These are phyloP conservation scores for Podaxis rugospora DNA, from an alignment of 768 basidiomycete species.

Conservation along the genomic window DNA sequence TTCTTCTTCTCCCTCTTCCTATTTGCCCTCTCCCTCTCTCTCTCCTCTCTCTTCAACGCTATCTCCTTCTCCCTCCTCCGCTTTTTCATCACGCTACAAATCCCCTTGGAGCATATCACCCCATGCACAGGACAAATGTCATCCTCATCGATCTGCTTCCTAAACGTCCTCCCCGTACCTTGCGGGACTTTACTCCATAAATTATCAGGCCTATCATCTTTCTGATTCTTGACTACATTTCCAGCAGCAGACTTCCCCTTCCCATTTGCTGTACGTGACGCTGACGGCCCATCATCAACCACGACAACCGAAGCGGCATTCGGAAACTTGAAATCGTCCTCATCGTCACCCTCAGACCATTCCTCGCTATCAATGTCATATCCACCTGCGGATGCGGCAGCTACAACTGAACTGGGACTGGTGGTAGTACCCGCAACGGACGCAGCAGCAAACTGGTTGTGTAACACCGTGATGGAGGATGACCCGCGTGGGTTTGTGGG, in stretches of 20 bases:
- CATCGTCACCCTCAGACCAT: neutral
- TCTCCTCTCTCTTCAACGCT: neutral
- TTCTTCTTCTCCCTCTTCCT: neutral
- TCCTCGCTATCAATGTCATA: neutral
- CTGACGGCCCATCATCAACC: neutral
- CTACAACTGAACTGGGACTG: neutral
- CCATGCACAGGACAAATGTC: conserved; percentile 5
- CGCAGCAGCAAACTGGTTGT: neutral
- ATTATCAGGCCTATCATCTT: neutral
- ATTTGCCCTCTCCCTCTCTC: neutral
- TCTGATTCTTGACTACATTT: neutral
- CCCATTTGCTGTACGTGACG: neutral
- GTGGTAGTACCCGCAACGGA: neutral
- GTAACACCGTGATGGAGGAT: neutral
- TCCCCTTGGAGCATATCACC: neutral
- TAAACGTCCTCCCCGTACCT: neutral
- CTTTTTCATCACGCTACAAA: conserved; percentile 10
- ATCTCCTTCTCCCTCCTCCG: conserved; percentile 1
- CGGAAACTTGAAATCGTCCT: neutral
- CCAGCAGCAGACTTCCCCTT: neutral
- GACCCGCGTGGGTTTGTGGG: conserved; percentile 5
- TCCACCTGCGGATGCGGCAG: neutral
- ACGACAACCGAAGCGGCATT: neutral
- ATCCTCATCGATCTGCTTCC: neutral
- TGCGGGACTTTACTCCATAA: neutral